Evolutionary conservation across 2,329 filamentous ascomycete species (phyloP), one percentile per base, ranked within the genome.

Genomic region (Daldinia eschscholtzii): DNA sequence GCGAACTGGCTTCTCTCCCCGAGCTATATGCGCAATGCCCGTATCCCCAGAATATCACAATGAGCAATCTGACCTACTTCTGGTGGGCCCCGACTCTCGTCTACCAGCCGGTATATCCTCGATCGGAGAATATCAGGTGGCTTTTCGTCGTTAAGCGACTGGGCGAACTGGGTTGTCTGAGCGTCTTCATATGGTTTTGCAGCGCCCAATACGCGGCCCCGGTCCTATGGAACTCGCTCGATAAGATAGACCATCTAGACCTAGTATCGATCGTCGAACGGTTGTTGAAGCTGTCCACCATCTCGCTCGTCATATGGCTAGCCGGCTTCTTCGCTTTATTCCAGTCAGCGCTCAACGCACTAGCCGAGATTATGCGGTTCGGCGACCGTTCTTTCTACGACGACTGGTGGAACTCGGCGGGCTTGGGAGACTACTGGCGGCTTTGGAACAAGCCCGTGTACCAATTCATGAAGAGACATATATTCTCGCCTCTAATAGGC

Each of bases 391-490:
- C 94, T 59, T 99, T 99, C 80, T 99, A 99, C 80, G 91, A 93
- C 41, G 94, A 97, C 77, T 99, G 96, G 96, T 99, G 96, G 96
- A 99, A 99, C 78, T 93, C 91, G 71, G 90, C 91, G 61, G 94
- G 91, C 72, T 85, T 98, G 6, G 93, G 94, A 37, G 87, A 87
- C 4, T 99, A 99, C 83, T 98, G 95, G 95, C 90, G 94, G 23
- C 92, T 91, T 0, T 99, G 96, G 96, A 99, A 99, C 82, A 97
- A 97, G 79, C 96, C 96, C 0, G 95, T 99, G 5, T 97, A 97
- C 77, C 91, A 94, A 65, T 99, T 97, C 80, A 98, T 99, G 90
- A 94, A 93, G 76, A 87, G 96, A 41, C 96, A 99, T 79, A 89
- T 99, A 58, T 98, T 96, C 82, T 91, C 91, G 42, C 96, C 96